A percentile compares a stretch with the other conserved stretches of the same genome.
Evolutionary conservation across 495 filamentous ascomycete genomes (phyloP).

Genomic region (Sporormia fimetaria): DNA sequence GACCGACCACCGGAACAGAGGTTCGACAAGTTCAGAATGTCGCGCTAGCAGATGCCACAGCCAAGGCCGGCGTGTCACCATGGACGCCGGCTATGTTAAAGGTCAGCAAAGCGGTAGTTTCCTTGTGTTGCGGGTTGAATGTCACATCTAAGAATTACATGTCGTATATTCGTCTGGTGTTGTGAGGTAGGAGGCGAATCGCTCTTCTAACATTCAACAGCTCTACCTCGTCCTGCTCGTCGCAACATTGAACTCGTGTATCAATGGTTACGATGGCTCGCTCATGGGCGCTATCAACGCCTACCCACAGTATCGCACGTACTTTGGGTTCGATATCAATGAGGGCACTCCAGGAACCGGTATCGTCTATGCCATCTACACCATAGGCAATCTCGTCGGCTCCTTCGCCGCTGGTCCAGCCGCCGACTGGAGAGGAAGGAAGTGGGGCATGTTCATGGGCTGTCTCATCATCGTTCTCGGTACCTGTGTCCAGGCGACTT

Average conservation of each 20-base stretch:
- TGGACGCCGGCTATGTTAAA: constrained; percentile 26
- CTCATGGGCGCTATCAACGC: constrained; percentile 37
- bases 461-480: constrained; percentile 49
- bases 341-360: constrained; percentile 38
- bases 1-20: constrained; percentile 7
- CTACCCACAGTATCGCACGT: constrained; percentile 36
- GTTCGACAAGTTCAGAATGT: constrained; percentile 27
- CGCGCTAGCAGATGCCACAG: constrained; percentile 24
- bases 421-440: constrained; percentile 31
- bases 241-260: constrained; percentile 39
- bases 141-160: too few species aligned
- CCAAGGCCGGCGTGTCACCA: constrained; percentile 17
- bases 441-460: constrained; percentile 53
- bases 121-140: background rate
- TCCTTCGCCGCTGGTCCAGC: constrained; percentile 43
- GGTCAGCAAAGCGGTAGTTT: constrained; percentile 4
- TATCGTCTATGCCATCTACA: constrained; percentile 47
- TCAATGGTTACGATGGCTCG: constrained; percentile 40
- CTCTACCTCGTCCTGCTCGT: constrained; percentile 36
- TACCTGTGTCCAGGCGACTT: constrained; percentile 45
- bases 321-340: constrained; percentile 34
- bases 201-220: constrained; percentile 21
- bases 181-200: too few species aligned
- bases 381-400: constrained; percentile 46
- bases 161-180: too few species aligned